phyloP scores from a whole-genome alignment of 139 green algal genomes.

The Haematococcus lacustris region DNA sequence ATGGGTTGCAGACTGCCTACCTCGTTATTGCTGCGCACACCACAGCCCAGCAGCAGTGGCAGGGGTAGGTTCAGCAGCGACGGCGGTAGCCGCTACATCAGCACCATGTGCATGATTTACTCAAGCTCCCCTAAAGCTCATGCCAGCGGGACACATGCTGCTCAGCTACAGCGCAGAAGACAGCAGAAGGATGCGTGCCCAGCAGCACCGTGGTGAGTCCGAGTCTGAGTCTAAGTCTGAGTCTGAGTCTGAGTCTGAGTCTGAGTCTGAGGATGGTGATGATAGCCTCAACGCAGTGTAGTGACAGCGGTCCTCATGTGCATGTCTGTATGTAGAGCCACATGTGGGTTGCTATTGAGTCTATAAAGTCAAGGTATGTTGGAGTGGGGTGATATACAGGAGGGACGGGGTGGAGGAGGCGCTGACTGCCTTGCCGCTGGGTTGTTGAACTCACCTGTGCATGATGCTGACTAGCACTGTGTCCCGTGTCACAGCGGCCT shows the following conservation, averaged over 20 bases:
- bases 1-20: slow-evolving; percentile 54
- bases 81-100: background rate
- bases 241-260: background rate
- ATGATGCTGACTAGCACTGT: slow-evolving; percentile 71
- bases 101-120: background rate
- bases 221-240: background rate
- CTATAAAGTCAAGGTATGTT: too few species aligned
- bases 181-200: background rate
- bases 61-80: background rate
- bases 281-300: background rate
- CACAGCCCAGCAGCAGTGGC: background rate
- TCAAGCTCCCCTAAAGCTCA: background rate
- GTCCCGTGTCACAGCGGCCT: slow-evolving; percentile 21
- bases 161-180: background rate
- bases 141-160: background rate
- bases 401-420: too few species aligned
- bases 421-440: background rate
- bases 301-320: background rate
- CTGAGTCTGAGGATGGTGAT: background rate
- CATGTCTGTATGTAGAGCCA: background rate
- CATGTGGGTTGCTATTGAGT: slow-evolving; percentile 41
- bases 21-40: slow-evolving; percentile 14
- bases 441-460: slow-evolving; percentile 35
- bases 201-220: background rate
- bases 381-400: too few species aligned